Percentiles rank a stretch among this genome's conserved stretches.
Conservation (phyloP, 768 basidiomycete genomes). For the Phaffia tasmanica region DNA sequence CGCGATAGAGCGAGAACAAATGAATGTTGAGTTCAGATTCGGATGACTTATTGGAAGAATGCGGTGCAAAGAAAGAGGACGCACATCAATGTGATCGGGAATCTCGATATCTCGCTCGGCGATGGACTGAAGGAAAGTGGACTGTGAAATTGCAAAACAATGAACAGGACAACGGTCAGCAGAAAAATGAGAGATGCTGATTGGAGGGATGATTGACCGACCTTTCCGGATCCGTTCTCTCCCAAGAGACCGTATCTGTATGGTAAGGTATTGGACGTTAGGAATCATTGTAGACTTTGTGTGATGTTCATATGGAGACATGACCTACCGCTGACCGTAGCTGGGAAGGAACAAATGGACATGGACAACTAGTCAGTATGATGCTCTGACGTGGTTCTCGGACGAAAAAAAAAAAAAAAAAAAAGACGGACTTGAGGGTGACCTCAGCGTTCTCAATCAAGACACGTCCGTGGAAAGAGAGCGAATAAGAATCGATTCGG, state of each 20-base stretch:
- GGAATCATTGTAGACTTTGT: not conserved
- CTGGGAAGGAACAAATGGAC: not conserved
- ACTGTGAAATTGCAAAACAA: conserved; percentile 44
- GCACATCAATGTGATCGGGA: conserved; percentile 75
- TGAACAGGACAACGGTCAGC: not conserved
- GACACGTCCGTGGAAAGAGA: conserved; percentile 92
- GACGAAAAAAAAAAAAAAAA: not conserved
- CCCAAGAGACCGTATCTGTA: conserved; percentile 80
- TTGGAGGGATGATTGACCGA: conserved; percentile 34
- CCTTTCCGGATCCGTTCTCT: conserved; percentile 99
- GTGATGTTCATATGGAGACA: not conserved
- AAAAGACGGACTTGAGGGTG: conserved; percentile 32
- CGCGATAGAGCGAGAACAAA: not conserved
- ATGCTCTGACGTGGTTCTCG: not conserved
- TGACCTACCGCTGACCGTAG: conserved; percentile 37
- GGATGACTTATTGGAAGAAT: not conserved
- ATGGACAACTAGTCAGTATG: not conserved
- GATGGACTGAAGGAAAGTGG: conserved; percentile 89
- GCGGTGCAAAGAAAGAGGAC: conserved; percentile 20
- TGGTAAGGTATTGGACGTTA: not conserved
- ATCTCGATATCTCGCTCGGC: conserved; percentile 92
- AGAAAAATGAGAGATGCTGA: not conserved
- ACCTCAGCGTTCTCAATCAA: conserved; percentile 42
- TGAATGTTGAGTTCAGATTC: not conserved
- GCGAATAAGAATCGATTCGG: conserved; percentile 89